Base-by-base conservation (phyloP, 306 rosid genomes). In the Gastrolobium bilobum region DNA sequence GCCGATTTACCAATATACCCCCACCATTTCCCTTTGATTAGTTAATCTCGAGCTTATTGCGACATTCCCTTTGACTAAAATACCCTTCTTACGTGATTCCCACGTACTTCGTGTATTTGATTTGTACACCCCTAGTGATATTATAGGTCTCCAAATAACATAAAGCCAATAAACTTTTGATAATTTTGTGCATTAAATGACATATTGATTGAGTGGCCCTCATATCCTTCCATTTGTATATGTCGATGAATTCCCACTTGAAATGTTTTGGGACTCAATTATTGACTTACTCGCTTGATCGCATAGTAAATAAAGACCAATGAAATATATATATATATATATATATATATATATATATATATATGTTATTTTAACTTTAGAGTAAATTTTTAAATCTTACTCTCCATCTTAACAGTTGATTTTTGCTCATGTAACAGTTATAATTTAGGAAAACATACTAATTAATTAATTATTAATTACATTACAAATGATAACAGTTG, bases 111-210 rank as follows among this genome's bases (percentile, higher is more conserved):
- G 59, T 43, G 15, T 46, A 56, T 53, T 52, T 76, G 26, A 51
- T 37, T 82, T 82, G 40, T 67, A 59, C 46, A 57, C 65, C 79
- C 65, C 79, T 54, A 72, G 69, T 73, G 56, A 71, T 31, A 31
- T 53, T 43, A 52, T 76, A 44, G 39, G 39, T 47, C 6, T 48
- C 81, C 37, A 62, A 67, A 10, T 63, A 59, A 73, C 2, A 69
- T 79, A 39, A 52, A 59, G 83, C 65, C 76, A 52, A 84, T 79
- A 66, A 66, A 83, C 60, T 43, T 51, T 82, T 39, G 67, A 79
- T 83, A 75, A 83, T 73, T 54, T 80, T 79, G 68, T 58, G 81
- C 91, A 87, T 89, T 87, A 75, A 87, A 87, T 84, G 79, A 34
- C 71, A 67, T 68, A 83, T 83, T 87, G 87, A 87, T 89, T 85